These are phyloP conservation scores for Fusarium stilboides DNA, from an alignment of 2,329 filamentous ascomycete genomes.

Conservation along the genomic window DNA sequence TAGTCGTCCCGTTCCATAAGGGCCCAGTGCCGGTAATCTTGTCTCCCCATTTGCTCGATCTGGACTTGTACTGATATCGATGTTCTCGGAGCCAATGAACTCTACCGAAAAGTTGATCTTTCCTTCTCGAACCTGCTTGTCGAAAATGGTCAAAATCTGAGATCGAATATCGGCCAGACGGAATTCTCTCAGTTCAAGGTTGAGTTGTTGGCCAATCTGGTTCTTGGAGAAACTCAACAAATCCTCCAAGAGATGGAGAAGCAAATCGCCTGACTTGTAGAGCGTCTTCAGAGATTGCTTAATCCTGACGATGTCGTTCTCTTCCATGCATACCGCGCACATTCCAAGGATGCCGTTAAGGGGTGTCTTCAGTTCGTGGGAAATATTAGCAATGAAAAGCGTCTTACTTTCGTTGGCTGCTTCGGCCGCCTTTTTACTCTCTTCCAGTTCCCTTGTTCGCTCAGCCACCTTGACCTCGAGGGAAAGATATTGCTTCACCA, in stretches of 20 bases:
- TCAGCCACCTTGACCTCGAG: constrained; percentile 88
- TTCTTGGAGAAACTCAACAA: constrained; percentile 95
- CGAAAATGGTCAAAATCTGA: constrained; percentile 88
- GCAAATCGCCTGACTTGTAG: constrained; percentile 80
- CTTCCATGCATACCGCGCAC: constrained; percentile 93
- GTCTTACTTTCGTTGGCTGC: constrained; percentile 98
- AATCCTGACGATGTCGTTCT: constrained; percentile 82
- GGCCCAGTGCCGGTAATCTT: constrained; percentile 72
- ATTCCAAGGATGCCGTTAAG: constrained; percentile 96
- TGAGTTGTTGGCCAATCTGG: constrained; percentile 88
- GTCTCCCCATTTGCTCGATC: constrained; percentile 55
- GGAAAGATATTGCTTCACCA: constrained; percentile 87
- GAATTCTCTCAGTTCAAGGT: constrained; percentile 88
- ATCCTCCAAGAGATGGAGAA: constrained; percentile 90
- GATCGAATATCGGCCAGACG: constrained; percentile 85
- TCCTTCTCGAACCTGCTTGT: constrained; percentile 88
- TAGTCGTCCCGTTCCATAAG: constrained; percentile 75
- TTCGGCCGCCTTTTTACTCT: constrained; percentile 92
- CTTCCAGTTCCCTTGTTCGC: constrained; percentile 86
- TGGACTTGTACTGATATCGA: constrained; percentile 49
- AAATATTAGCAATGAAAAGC: constrained; percentile 96
- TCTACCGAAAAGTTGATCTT: constrained; percentile 80
- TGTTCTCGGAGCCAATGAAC: constrained; percentile 66
- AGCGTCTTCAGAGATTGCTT: constrained; percentile 89
- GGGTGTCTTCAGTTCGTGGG: constrained; percentile 89